Evolutionary conservation across 1,139 yeast species (phyloP).

Genomic region (Candida tropicalis): DNA sequence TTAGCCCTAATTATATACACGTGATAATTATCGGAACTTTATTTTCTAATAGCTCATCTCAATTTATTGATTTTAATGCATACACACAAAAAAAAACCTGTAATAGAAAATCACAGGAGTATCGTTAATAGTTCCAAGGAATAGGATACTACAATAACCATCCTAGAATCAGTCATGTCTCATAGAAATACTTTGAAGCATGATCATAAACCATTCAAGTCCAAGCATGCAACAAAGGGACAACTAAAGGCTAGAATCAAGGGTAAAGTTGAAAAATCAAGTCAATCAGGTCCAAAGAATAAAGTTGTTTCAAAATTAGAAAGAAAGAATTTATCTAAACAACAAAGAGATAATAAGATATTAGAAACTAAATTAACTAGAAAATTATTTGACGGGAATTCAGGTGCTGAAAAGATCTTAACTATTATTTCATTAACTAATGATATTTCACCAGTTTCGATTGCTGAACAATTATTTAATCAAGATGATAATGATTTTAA

Average conservation of each 20-base stretch:
- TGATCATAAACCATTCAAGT: constrained; percentile 86
- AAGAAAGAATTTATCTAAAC: constrained; percentile 78
- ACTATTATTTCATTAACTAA: constrained; percentile 78
- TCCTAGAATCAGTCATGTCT: constrained; percentile 59
- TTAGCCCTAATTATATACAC: constrained; percentile 1
- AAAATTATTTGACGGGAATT: constrained; percentile 75
- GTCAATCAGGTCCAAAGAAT: constrained; percentile 43
- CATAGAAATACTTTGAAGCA: constrained; percentile 84
- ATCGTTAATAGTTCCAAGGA: too few species aligned
- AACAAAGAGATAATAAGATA: constrained; percentile 74
- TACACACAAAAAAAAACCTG: neutral
- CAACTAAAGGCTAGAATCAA: constrained; percentile 75
- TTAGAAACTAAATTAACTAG: constrained; percentile 52
- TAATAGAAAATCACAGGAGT: too few species aligned
- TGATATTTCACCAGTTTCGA: constrained; percentile 63
- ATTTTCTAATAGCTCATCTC: constrained; percentile 1
- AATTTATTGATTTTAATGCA: too few species aligned
- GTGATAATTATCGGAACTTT: neutral
- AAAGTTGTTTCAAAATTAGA: constrained; percentile 64
- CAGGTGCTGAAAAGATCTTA: constrained; percentile 81
- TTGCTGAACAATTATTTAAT: constrained; percentile 54
- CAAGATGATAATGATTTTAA: constrained; percentile 27
- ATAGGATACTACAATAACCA: too few species aligned
- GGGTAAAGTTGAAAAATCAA: constrained; percentile 80
- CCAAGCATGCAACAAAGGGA: constrained; percentile 91